Evolutionary conservation across 192 early-diverging fungal species (phyloP).

Genomic region (Backusella parvicylindrica): DNA sequence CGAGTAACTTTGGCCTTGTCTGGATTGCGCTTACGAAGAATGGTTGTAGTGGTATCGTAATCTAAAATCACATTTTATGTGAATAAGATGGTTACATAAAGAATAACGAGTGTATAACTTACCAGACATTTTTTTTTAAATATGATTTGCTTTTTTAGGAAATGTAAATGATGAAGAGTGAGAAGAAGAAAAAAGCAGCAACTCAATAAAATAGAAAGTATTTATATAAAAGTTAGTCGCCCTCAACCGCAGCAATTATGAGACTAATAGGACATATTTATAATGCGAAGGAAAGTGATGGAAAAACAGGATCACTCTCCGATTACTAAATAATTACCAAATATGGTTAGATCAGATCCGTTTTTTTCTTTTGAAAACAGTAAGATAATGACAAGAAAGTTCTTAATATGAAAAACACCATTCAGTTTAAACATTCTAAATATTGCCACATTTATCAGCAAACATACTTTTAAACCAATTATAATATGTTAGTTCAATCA

Average conservation of each 20-base stretch:
- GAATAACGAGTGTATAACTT: no score
- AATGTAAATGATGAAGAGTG: neutral
- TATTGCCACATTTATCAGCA: no score
- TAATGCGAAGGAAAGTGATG: neutral
- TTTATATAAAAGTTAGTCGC: neutral
- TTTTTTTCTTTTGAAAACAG: no score
- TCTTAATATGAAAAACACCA: no score
- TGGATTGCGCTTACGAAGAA: slow-evolving; percentile 74
- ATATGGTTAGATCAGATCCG: no score
- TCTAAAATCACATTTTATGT: slow-evolving; percentile 21
- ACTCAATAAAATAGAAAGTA: neutral
- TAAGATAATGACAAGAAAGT: no score
- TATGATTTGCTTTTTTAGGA: neutral
- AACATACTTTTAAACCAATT: no score
- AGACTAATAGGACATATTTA: neutral
- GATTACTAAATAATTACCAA: no score
- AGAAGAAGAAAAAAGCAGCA: neutral
- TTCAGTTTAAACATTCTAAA: no score
- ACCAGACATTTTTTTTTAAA: neutral
- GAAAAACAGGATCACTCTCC: neutral
- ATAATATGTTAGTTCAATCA: no score
- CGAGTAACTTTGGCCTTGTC: slow-evolving; percentile 57
- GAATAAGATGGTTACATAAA: neutral
- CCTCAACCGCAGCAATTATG: neutral
- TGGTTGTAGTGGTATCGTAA: slow-evolving; percentile 68